Evolutionary conservation across 495 filamentous ascomycete genomes (phyloP), one percentile per base, ranked within the genome.

Genomic region (Xylaria grammica): DNA sequence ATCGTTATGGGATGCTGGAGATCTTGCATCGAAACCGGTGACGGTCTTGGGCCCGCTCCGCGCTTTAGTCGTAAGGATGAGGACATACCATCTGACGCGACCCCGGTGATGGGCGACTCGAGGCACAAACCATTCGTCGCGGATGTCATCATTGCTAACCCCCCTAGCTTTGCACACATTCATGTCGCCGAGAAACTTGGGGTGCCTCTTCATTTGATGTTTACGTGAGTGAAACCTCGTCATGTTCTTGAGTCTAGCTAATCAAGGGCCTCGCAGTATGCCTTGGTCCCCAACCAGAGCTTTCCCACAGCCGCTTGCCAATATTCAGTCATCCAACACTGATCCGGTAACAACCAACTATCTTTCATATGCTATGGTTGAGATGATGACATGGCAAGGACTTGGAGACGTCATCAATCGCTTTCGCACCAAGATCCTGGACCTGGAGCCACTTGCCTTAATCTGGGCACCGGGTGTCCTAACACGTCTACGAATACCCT

Each of bases 61-160:
- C 64, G 62, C n/a, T 74, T 69, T 30, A 60, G 65, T 10, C 63
- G 66, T 11, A 49, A 56, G 56, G 50, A 59, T n/a, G 64, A 67
- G 24, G 64, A 71, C 29, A 22, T 65, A 30, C 57, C 56, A 2
- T 49, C 46, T 1, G 42, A 67, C 17, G 44, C 62, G 17, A 65
- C 13, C 26, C 60, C 65, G 4, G 38, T 64, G 1, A 49, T 49
- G 44, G 58, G 60, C 29, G 30, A 19, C 7, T 62, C 48, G 13
- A 62, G 60, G 4, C 69, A 78, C 56, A 78, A 78, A 48, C 87
- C 90, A 10, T 95, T 95, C 63, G 86, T 94, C 24, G 90, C 90
- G 0, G 89, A 94, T 73, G 88, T 84, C 8, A 94, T 95, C 67
- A 93, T 95, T 62, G 91, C 91, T 13, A 95, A 95, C 70, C 91